Evolutionary conservation across 805 yeast genomes (phyloP), one percentile per base, ranked within the genome.

Genomic region (fission yeast (Schizosaccharomyces pombe)): DNA sequence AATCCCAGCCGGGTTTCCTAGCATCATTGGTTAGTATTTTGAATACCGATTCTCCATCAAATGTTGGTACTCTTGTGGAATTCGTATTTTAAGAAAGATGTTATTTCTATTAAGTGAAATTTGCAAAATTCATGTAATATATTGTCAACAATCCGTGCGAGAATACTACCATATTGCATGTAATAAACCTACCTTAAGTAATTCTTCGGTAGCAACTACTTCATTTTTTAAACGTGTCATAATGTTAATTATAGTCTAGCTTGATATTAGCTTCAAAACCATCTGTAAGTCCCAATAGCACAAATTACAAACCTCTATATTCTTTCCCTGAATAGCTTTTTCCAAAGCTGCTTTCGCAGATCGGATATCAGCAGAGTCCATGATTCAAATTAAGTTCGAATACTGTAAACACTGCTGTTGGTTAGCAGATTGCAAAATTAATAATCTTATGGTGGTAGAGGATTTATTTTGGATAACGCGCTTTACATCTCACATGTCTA

Each of bases 1-100:
- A 91, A 89, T 59, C 98, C 98, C n/a, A 91, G 89, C 66, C 85
- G 86, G 6, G 98, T 91, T 62, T 89, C 94, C 70, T 68, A 55
- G 28, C 16, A 14, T 3, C 40, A 29, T 47, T 47, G 24, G 52
- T n/a, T 37, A n/a, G n/a, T n/a, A n/a, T n/a, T n/a, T n/a, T n/a
- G n/a, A n/a, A n/a, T n/a, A n/a, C n/a, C n/a, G n/a, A n/a, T n/a
- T n/a, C n/a, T n/a, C n/a, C n/a, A n/a, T n/a, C n/a, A n/a, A n/a
- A n/a, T n/a, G n/a, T n/a, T n/a, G n/a, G n/a, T n/a, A n/a, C n/a
- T n/a, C n/a, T n/a, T n/a, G n/a, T 16, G 24, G 4, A 12, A 37
- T 3, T n/a, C 22, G 4, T 6, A 14, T 33, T 6, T 14, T 40
- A 16, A 43, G 24, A 2, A 40, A 5, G 26, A 40, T 4, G n/a